Evolutionary conservation across 768 basidiomycete species (phyloP).

Genomic region (Albatrellus ellisii): DNA sequence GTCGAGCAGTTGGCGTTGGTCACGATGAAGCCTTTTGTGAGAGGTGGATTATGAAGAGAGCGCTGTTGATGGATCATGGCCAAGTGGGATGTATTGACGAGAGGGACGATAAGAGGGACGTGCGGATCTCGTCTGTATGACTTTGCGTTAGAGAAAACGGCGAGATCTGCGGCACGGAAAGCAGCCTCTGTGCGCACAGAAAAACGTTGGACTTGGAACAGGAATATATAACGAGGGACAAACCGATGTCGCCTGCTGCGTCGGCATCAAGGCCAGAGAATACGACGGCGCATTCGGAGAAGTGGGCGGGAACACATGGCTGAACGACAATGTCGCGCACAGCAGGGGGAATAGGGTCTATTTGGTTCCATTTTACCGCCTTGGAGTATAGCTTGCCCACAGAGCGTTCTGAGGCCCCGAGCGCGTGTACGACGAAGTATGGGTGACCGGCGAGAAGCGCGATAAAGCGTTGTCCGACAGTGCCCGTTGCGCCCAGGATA

Average conservation of each 20-base stretch:
- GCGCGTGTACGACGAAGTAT: constrained; percentile 74
- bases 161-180: constrained; percentile 77
- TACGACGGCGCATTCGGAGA: constrained; percentile 70
- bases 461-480: constrained; percentile 94
- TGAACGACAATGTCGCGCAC: constrained; percentile 55
- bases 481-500: constrained; percentile 82
- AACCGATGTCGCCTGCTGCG: constrained; percentile 92
- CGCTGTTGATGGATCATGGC: constrained; percentile 78
- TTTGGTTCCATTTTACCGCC: constrained; percentile 84
- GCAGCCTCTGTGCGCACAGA: constrained; percentile 51
- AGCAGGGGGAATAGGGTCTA: constrained; percentile 51
- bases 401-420: constrained; percentile 83
- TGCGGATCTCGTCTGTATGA: constrained; percentile 86
- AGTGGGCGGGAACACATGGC: constrained; percentile 68
- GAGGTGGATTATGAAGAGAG: constrained; percentile 46
- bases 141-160: constrained; percentile 96
- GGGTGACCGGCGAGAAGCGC: constrained; percentile 78
- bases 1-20: constrained; percentile 99
- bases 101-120: constrained; percentile 92
- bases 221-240: constrained; percentile 15
- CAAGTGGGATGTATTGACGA: constrained; percentile 84
- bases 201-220: not conserved
- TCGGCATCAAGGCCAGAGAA: constrained; percentile 97
- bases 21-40: constrained; percentile 84
- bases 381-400: constrained; percentile 70